Percentiles rank a stretch among this genome's conserved stretches.
Conservation (phyloP, 2,329 filamentous ascomycete species). For the Exophiala bonariae region DNA sequence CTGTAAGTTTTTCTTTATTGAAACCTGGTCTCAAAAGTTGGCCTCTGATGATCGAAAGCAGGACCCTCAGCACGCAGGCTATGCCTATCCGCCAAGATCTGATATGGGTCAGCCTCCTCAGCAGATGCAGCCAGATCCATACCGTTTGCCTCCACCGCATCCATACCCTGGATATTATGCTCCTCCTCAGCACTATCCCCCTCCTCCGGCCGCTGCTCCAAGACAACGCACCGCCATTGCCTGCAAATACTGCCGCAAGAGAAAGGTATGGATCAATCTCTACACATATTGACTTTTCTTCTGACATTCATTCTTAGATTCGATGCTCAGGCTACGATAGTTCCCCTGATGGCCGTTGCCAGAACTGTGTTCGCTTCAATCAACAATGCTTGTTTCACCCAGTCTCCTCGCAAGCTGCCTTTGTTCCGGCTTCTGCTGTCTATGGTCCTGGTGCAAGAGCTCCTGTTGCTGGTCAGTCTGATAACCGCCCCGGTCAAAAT, state of each 20-base stretch:
- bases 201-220: conserved; percentile 44
- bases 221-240: conserved; percentile 54
- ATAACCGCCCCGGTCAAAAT: conserved; percentile 33
- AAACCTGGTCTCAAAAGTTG: too few species aligned
- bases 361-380: conserved; percentile 71
- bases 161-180: conserved; percentile 36
- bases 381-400: conserved; percentile 78
- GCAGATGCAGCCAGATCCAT: conserved; percentile 38
- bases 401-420: conserved; percentile 71
- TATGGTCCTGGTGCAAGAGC: conserved; percentile 48
- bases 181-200: conserved; percentile 40
- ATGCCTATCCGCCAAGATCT: conserved; percentile 38
- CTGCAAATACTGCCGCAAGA: conserved; percentile 52
- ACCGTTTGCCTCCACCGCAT: conserved; percentile 45
- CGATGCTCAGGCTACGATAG: conserved; percentile 74
- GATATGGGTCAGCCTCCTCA: conserved; percentile 41
- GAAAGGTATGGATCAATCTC: conserved; percentile 43
- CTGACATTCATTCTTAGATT: conserved; percentile 54
- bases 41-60: too few species aligned
- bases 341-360: conserved; percentile 70
- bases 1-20: conserved; percentile 33
- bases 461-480: conserved; percentile 25
- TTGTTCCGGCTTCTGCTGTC: conserved; percentile 70
- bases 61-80: conserved; percentile 29
- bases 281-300: not conserved